Evolutionary conservation across 1,284 basidiomycete species (phyloP), one percentile per base, ranked within the genome.

Genomic region (Tetrapyrgos nigripes): DNA sequence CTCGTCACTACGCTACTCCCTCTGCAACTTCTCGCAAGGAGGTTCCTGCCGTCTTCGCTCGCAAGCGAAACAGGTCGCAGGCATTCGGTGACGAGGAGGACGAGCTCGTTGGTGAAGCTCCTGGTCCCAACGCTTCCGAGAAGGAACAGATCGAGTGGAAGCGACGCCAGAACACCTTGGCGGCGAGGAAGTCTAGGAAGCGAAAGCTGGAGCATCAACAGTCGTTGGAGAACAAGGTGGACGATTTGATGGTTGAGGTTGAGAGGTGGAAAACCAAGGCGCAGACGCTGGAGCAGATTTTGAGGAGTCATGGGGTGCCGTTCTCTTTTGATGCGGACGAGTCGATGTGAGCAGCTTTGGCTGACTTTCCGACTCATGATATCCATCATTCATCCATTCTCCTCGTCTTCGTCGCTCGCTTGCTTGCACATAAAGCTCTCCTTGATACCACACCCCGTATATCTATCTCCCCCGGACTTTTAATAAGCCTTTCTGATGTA

Each of bases 141-240:
- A 71, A 82, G 64, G 82, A 88, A 62, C 83, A 86, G 56, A 92
- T 94, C 64, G 89, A 88, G 72, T 79, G 79, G 24, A 94, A 94
- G 81, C 83, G 92, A 45, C 80, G 88, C 3, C 87, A 91, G 71
- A 94, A 94, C 72, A 93, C 92, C 1, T 72, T 94, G 13, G 92
- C 92, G 0, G 92, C 92, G 40, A 81, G 92, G 8, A 83, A 89
- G 55, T 87, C 84, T 64, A 80, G 92, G 6, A 86, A 87, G 82
- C 81, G 92, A 44, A 94, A 93, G 81, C 76, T 91, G 26, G 85
- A 90, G 77, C 83, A 56, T 14, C 46, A 56, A 3, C 47, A 57
- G 45, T 28, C 50, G n/a, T 45, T 21, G 26, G 37, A 31, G 45
- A 8, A 23, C 37, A 14, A 45, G 19, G 29, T 11, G 21, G 47